These are phyloP conservation scores for Achaetomiella virescens DNA, from an alignment of 495 filamentous ascomycete genomes.

Conservation along the genomic window DNA sequence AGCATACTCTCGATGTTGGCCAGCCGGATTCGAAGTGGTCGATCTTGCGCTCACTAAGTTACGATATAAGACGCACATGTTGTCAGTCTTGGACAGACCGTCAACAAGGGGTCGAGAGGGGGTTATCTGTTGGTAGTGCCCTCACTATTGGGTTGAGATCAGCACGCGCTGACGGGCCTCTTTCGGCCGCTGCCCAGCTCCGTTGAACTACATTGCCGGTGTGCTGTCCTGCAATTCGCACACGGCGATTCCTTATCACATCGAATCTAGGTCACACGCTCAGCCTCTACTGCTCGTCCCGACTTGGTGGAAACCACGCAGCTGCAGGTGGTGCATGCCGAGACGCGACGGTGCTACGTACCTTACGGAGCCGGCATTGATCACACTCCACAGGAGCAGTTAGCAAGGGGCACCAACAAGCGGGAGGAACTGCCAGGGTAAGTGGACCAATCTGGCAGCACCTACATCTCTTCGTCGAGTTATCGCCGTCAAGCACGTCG, in stretches of 20 bases:
- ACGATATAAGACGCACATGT: not conserved
- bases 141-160: slow-evolving; percentile 65
- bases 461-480: slow-evolving; percentile 6
- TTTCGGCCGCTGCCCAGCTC: slow-evolving; percentile 51
- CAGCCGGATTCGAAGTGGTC: slow-evolving; percentile 60
- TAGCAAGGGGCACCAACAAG: slow-evolving; percentile 3
- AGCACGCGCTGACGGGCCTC: slow-evolving; percentile 57
- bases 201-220: slow-evolving; percentile 53
- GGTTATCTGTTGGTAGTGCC: not conserved
- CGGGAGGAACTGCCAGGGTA: not conserved
- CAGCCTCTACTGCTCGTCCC: slow-evolving; percentile 18
- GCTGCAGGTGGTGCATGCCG: not conserved
- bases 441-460: not conserved
- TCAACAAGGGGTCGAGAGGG: not conserved
- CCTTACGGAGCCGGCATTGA: slow-evolving; percentile 32
- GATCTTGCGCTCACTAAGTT: slow-evolving; percentile 58
- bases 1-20: slow-evolving; percentile 52
- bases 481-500: not conserved
- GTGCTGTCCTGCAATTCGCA: slow-evolving; percentile 58
- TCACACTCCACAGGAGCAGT: slow-evolving; percentile 24
- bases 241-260: slow-evolving; percentile 65
- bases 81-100: not conserved
- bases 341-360: not conserved
- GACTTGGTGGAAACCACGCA: not conserved
- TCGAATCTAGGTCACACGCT: slow-evolving; percentile 44